These are phyloP conservation scores for Candida pseudofarinosa DNA, from an alignment of 805 yeast species.

Conservation along the genomic window DNA sequence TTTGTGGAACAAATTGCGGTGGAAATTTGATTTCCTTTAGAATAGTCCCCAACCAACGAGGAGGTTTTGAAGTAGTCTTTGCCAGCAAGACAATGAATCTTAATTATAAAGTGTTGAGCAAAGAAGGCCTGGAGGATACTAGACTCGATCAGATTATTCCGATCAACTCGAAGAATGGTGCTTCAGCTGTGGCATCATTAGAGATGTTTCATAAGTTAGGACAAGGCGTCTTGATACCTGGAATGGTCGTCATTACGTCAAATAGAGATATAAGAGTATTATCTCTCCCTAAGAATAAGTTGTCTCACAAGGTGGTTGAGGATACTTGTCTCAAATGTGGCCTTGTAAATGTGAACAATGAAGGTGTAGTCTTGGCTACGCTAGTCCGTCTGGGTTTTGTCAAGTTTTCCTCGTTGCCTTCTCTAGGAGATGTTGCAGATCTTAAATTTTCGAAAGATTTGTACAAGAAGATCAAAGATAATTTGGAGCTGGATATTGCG, in stretches of 20 bases:
- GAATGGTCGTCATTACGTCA: conserved; percentile 56
- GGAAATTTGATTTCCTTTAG: conserved; percentile 60
- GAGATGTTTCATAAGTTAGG: conserved; percentile 55
- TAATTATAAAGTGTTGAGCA: conserved; percentile 25
- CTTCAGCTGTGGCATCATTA: conserved; percentile 60
- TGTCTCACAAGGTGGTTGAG: conserved; percentile 60
- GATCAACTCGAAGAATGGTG: conserved; percentile 55
- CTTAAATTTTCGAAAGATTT: conserved; percentile 34
- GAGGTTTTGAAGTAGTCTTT: conserved; percentile 58
- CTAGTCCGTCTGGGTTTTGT: conserved; percentile 46
- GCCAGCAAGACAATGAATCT: conserved; percentile 39
- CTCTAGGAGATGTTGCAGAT: conserved; percentile 54
- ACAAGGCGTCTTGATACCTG: conserved; percentile 58
- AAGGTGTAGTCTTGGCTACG: conserved; percentile 47
- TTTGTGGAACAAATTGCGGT: conserved; percentile 77
- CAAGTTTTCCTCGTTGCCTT: conserved; percentile 52
- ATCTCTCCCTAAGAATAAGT: conserved; percentile 56
- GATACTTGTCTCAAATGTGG: conserved; percentile 46
- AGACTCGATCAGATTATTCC: conserved; percentile 56
- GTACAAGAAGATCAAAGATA: conserved; percentile 17
- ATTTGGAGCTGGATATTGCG: conserved; percentile 18
- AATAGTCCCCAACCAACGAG: conserved; percentile 54
- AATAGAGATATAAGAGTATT: conserved; percentile 58
- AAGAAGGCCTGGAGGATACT: conserved; percentile 46
- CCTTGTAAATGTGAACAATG: conserved; percentile 40